Conservation (phyloP, 805 yeast species). For the Metschnikowia picachoensis region DNA sequence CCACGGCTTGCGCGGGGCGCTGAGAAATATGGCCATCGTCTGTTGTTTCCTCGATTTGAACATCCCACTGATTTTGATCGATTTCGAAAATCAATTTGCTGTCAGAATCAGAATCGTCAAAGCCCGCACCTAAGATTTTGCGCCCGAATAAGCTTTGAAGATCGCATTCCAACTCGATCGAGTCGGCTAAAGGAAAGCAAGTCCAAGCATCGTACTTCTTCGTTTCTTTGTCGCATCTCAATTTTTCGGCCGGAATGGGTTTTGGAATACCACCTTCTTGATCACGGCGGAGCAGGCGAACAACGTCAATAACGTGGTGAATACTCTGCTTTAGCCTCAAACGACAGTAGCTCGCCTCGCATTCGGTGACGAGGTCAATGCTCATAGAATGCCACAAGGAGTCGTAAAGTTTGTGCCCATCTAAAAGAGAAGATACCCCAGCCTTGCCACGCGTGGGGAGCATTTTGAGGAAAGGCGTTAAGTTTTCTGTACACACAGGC, state of each 20-base stretch:
- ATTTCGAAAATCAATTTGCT: conserved; percentile 29
- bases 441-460: conserved; percentile 90
- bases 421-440: conserved; percentile 79
- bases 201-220: conserved; percentile 58
- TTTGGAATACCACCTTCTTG: conserved; percentile 68
- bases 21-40: conserved; percentile 1
- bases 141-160: conserved; percentile 70
- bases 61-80: conserved; percentile 45
- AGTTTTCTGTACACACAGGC: conserved; percentile 93
- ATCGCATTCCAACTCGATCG: conserved; percentile 44
- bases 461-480: conserved; percentile 87
- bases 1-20: conserved; percentile 7
- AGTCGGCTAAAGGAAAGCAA: conserved; percentile 74
- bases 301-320: conserved; percentile 68
- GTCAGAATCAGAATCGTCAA: conserved; percentile 40
- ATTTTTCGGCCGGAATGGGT: conserved; percentile 65
- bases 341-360: conserved; percentile 43
- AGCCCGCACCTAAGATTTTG: conserved; percentile 58
- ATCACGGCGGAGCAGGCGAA: conserved; percentile 59
- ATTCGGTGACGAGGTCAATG: conserved; percentile 65
- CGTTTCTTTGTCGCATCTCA: conserved; percentile 61
- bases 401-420: conserved; percentile 88
- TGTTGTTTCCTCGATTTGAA: conserved; percentile 22
- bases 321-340: conserved; percentile 62
- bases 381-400: conserved; percentile 94